phyloP scores from a whole-genome alignment of 106 monocot genomes.

The Apostasia ramifera region DNA sequence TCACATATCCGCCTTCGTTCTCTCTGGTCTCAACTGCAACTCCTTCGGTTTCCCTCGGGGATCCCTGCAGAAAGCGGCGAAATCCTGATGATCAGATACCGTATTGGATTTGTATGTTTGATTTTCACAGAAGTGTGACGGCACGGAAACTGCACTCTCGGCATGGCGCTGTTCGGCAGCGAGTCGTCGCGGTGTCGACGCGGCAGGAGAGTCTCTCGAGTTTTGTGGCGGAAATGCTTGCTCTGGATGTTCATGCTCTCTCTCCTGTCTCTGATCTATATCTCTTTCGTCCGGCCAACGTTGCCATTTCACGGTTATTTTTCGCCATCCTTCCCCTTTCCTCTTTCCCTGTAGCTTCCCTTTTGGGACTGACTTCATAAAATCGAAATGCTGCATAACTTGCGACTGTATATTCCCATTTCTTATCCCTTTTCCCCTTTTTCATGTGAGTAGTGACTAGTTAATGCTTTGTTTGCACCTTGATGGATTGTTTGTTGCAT shows the following conservation, averaged over 20 bases:
- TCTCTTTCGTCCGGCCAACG: slow-evolving; percentile 7
- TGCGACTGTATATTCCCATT: not conserved
- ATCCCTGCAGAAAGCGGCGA: too few relatives aligned
- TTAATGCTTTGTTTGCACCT: too few relatives aligned
- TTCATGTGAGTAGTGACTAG: too few relatives aligned
- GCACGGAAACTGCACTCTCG: too few relatives aligned
- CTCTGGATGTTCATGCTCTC: slow-evolving; percentile 4
- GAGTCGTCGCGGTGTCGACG: slow-evolving; percentile 5
- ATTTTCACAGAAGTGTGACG: too few relatives aligned
- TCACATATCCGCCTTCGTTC: too few relatives aligned
- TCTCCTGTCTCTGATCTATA: slow-evolving; percentile 1
- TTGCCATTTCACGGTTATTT: slow-evolving; percentile 4
- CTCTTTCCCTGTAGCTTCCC: not conserved
- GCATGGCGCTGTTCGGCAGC: not conserved
- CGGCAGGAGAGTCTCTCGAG: slow-evolving; percentile 14
- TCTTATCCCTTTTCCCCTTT: too few relatives aligned
- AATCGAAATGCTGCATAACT: not conserved
- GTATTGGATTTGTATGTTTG: too few relatives aligned
- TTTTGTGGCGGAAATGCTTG: slow-evolving; percentile 7
- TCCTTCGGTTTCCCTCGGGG: too few relatives aligned
- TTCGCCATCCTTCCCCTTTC: not conserved
- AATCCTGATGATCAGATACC: too few relatives aligned
- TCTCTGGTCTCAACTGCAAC: too few relatives aligned
- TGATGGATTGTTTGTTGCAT: not conserved
- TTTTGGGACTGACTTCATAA: not conserved